Base-by-base conservation (phyloP, 2,329 filamentous ascomycete genomes). In the Atkinsonella texensis region DNA sequence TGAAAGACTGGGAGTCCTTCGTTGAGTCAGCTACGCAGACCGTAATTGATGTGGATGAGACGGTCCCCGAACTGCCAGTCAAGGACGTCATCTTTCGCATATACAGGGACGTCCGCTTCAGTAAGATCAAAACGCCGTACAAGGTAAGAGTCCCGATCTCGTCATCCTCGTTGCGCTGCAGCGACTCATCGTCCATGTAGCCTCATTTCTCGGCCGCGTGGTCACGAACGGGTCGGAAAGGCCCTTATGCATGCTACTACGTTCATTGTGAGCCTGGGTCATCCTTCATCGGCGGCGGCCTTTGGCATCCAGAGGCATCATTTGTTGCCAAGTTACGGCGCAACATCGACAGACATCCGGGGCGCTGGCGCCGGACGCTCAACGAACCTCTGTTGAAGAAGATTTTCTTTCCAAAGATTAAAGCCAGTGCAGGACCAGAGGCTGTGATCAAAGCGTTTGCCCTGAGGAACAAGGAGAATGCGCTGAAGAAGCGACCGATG, bases 41-140 rank as follows among this genome's bases (percentile, higher is more conserved):
- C 55, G 75, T 95, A 50, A 77, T 79, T 18, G 80, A 84, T 53
- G 74, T 77, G 40, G 90, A 96, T 63, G 80, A 85, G 51, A 94
- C 89, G 1, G 80, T 95, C 42, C 90, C 90, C 1, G 89, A 95
- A 59, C 71, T 95, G 20, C 90, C 90, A 1, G 73, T 84, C 50
- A 93, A 94, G 66, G 89, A 95, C 63, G 73, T 95, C 58, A 81
- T 89, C 46, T 95, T 91, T 65, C 83, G 89, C 54, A 93, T 95
- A 53, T 89, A 95, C 67, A 77, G 89, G 59, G 89, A 95, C 60
- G 77, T 93, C 43, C 81, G 89, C 51, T 95, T 95, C 69, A 86
- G 78, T 61, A 85, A 87, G 58, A 84, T 95, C 61, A 85, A 80
- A 18, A 93, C 88, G 2, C 89, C 90, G 0, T 95, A 95, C 73